phyloP scores from a whole-genome alignment of 202 grass and related monocot genomes.

The Brachypodium distachyon region DNA sequence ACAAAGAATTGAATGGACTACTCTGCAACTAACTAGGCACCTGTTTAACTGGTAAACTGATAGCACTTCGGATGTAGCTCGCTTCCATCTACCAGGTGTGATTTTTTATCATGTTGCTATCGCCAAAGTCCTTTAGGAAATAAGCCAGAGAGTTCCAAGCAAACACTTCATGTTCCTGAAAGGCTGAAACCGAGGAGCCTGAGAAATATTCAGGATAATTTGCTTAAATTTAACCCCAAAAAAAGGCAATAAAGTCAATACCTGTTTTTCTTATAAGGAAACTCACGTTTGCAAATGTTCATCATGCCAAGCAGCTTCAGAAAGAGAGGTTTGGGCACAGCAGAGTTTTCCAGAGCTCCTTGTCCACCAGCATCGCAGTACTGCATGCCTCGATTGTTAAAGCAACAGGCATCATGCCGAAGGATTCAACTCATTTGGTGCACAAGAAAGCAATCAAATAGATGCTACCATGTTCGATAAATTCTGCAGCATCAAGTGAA shows the following conservation, averaged over 20 bases:
- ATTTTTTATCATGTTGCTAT: background rate
- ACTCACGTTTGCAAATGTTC: background rate
- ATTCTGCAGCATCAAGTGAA: conserved; percentile 33
- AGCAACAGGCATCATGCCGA: background rate
- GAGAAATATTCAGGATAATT: background rate
- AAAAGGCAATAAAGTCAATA: background rate
- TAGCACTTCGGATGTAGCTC: background rate
- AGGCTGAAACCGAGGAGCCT: background rate
- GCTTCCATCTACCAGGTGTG: background rate
- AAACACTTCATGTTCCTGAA: background rate
- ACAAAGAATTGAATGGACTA: background rate
- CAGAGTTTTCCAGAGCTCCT: background rate
- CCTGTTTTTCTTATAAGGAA: background rate
- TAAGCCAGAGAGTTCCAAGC: background rate
- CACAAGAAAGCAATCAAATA: conserved; percentile 1
- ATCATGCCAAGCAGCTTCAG: background rate
- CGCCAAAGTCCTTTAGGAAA: background rate
- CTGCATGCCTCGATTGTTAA: background rate
- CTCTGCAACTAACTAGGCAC: background rate
- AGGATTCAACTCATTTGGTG: background rate
- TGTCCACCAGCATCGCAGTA: background rate
- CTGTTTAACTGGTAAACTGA: conserved; percentile 1
- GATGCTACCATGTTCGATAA: conserved; percentile 31
- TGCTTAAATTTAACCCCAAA: background rate
- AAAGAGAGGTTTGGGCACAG: background rate